Percentiles rank a stretch among this genome's conserved stretches.
Evolutionary conservation across 225 moss, liverwort and hornwort species (phyloP).

Genomic region (Pseudoscleropodium purum): DNA sequence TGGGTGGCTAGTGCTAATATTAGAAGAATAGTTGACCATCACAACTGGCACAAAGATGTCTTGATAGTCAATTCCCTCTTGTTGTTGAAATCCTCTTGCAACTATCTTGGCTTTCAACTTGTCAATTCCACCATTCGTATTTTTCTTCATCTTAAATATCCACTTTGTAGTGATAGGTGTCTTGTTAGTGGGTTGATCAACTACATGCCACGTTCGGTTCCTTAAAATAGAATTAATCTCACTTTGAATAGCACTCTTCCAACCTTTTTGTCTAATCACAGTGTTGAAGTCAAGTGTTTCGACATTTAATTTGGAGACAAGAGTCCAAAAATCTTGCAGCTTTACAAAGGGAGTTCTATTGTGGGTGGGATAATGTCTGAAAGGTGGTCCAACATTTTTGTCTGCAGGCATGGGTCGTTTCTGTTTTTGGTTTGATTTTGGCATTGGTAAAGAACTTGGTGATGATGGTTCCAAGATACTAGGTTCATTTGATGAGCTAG

Average conservation of each 20-base stretch:
- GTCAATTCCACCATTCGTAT: neutral
- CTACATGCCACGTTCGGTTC: neutral
- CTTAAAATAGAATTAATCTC: neutral
- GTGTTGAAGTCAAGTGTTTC: too few relatives aligned
- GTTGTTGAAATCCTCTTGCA: neutral
- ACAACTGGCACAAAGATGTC: neutral
- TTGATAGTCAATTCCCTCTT: neutral
- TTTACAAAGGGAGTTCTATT: too few relatives aligned
- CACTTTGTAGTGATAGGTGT: neutral
- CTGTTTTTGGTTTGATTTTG: too few relatives aligned
- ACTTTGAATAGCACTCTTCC: neutral
- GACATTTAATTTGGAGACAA: too few relatives aligned
- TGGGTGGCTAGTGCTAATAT: neutral
- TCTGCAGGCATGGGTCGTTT: too few relatives aligned
- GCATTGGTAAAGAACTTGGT: too few relatives aligned
- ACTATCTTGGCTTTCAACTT: neutral
- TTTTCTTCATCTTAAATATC: too few relatives aligned
- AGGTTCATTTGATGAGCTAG: too few relatives aligned
- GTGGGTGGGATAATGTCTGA: too few relatives aligned
- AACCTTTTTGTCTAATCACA: neutral
- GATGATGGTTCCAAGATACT: too few relatives aligned
- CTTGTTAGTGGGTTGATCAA: neutral
- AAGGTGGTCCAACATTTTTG: too few relatives aligned
- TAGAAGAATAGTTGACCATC: neutral
- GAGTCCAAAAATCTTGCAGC: too few relatives aligned